These are phyloP conservation scores for Pseudonitzschia multiseries DNA, from an alignment of 108 stramenopile species.

Conservation along the genomic window DNA sequence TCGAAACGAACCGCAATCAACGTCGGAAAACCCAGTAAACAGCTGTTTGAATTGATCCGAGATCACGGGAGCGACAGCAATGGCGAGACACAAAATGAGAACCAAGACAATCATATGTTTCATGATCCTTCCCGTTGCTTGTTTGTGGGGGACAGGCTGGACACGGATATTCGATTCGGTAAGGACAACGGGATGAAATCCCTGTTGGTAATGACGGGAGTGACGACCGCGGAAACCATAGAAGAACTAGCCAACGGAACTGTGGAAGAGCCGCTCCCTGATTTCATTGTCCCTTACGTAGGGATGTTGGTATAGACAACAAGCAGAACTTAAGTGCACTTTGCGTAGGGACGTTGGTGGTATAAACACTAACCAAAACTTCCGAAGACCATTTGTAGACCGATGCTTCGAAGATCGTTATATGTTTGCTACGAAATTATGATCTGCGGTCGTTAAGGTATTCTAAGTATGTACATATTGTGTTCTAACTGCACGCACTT, in stretches of 20 bases:
- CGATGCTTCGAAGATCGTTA: neutral
- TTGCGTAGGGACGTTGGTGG: no score
- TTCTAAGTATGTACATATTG: neutral
- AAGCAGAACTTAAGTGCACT: neutral
- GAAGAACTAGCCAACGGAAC: slow-evolving; percentile 32
- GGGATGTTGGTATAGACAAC: slow-evolving; percentile 23
- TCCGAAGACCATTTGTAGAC: no score
- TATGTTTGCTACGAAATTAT: no score
- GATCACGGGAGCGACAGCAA: neutral
- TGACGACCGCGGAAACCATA: slow-evolving; percentile 55
- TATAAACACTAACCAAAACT: no score
- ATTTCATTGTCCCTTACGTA: slow-evolving; percentile 61
- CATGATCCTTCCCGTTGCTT: slow-evolving; percentile 55
- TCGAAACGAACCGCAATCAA: slow-evolving; percentile 63
- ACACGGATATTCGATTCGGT: slow-evolving; percentile 86
- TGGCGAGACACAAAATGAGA: neutral
- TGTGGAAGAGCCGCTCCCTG: slow-evolving; percentile 52
- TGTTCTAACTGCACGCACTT: neutral
- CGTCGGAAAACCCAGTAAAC: slow-evolving; percentile 78
- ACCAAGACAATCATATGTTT: slow-evolving; percentile 5
- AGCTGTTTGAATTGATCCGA: slow-evolving; percentile 51
- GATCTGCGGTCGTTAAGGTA: no score
- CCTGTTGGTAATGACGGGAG: slow-evolving; percentile 79
- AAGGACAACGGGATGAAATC: slow-evolving; percentile 64
- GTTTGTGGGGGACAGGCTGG: slow-evolving; percentile 89